Base-by-base conservation (phyloP, 1,284 basidiomycete species). In the Coniophora puteana region DNA sequence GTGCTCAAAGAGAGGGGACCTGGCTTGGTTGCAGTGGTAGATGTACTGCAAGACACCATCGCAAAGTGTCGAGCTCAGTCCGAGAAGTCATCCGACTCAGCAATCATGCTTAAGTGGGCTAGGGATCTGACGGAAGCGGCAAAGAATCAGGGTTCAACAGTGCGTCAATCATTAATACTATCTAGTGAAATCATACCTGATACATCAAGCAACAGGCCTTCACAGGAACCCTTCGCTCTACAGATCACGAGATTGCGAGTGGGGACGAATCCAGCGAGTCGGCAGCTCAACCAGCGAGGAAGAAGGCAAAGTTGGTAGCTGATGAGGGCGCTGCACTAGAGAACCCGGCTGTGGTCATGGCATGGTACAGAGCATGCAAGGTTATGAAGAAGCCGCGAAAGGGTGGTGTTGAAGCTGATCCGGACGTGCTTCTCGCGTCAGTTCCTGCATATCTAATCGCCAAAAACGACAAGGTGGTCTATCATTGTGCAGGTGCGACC, bases 71-170 rank as follows among this genome's bases (percentile, higher is more conserved):
- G 20, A 32, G 14, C 30, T 37, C 36, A 37, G 4, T 28, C 25
- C 5, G 12, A 13, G 4, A 3, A 8, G 29, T 28, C 24, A 21
- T 34, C 27, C 4, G 25, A 12, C 12, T 30, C 23, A 11, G 40
- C 34, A 42, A 30, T 43, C 36, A 34, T 43, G 1, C 13, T 37
- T 8, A 43, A 43, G 38, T 43, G 41, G 41, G 36, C 36, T 8
- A 38, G 40, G 5, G 27, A 44, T 24, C 42, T 28, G 5, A 24
- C 30, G 0, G 18, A 7, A 22, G 18, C 38, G 6, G 38, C 38
- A n/a, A n/a, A 23, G 30, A 8, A 25, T 18, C 22, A 18, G 38
- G 17, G 18, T 40, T 33, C 11, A 18, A 40, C n/a, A 18, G 25
- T 12, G 30, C 21, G n/a, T n/a, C n/a, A n/a, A n/a, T n/a, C n/a